phyloP scores from a whole-genome alignment of 139 green algal genomes.

The Desmodesmus armatus region DNA sequence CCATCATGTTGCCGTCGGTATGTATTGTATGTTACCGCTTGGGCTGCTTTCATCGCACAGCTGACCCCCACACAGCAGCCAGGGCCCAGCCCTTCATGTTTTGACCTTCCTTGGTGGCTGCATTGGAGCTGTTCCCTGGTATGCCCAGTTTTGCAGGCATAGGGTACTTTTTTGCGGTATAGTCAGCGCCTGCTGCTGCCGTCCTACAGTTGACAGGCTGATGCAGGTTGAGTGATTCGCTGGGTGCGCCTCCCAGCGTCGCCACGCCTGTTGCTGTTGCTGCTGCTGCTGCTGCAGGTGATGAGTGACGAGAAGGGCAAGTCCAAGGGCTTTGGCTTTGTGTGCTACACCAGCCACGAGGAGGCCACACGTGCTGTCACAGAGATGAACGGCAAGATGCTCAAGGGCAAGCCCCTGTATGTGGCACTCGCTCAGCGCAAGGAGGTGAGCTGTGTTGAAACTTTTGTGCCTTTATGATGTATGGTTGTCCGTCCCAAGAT shows the following conservation, averaged over 20 bases:
- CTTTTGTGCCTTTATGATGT: not conserved
- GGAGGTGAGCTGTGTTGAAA: conserved; percentile 65
- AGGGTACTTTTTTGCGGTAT: not conserved
- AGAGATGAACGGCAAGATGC: conserved; percentile 87
- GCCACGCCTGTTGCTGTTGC: not conserved
- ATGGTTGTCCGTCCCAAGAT: not conserved
- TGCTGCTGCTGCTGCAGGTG: conserved; percentile 55
- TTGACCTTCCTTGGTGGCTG: not conserved
- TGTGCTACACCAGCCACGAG: conserved; percentile 90
- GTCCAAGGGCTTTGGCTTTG: conserved; percentile 91
- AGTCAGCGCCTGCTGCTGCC: not conserved
- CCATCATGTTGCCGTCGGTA: too few species aligned
- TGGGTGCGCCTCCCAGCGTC: too few species aligned
- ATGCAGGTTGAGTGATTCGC: too few species aligned
- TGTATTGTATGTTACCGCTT: too few species aligned
- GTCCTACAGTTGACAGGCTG: too few species aligned
- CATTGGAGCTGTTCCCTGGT: not conserved
- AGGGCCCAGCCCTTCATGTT: not conserved
- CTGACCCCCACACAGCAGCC: not conserved
- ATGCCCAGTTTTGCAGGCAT: not conserved
- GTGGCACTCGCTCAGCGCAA: conserved; percentile 92
- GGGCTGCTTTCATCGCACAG: not conserved
- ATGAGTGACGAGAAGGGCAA: conserved; percentile 86
- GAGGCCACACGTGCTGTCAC: conserved; percentile 89
- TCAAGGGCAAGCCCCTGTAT: conserved; percentile 93